phyloP scores from a whole-genome alignment of 192 early-diverging fungal genomes.

The Gaertneriomyces sp. region DNA sequence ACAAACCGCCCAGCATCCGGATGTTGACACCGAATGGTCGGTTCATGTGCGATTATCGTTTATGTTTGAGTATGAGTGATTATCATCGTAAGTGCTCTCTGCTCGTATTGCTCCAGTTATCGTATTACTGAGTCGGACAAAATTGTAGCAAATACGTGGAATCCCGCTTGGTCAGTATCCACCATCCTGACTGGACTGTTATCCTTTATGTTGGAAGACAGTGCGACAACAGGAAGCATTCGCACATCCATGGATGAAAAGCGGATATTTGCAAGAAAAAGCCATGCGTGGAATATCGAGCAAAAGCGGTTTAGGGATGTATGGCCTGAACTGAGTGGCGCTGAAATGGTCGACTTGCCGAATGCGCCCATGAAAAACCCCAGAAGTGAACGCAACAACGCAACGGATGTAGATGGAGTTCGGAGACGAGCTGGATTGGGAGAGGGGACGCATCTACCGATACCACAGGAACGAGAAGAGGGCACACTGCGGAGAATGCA shows the following conservation, averaged over 20 bases:
- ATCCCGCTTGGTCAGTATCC: conserved; percentile 94
- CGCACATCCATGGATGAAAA: conserved; percentile 76
- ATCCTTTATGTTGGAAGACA: conserved; percentile 64
- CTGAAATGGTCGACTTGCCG: conserved; percentile 44
- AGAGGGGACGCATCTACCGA: no score
- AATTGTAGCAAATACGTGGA: conserved; percentile 68
- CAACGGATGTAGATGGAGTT: neutral
- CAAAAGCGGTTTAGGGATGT: conserved; percentile 46
- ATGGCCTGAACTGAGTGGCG: conserved; percentile 80
- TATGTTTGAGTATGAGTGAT: conserved; percentile 97
- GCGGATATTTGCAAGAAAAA: conserved; percentile 69
- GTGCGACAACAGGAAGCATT: conserved; percentile 87
- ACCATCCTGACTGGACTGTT: conserved; percentile 70
- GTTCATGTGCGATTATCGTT: conserved; percentile 85
- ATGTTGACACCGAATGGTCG: conserved; percentile 65
- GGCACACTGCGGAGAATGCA: no score
- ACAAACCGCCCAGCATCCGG: conserved; percentile 59
- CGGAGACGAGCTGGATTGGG: neutral
- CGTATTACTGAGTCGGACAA: neutral
- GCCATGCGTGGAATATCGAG: conserved; percentile 72
- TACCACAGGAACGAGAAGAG: no score
- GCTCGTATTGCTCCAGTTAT: neutral
- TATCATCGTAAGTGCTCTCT: conserved; percentile 52
- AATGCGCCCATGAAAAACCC: conserved; percentile 23
- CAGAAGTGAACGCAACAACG: neutral